Evolutionary conservation across 2,329 filamentous ascomycete genomes (phyloP).

Genomic region (Stenocarpella maydis): DNA sequence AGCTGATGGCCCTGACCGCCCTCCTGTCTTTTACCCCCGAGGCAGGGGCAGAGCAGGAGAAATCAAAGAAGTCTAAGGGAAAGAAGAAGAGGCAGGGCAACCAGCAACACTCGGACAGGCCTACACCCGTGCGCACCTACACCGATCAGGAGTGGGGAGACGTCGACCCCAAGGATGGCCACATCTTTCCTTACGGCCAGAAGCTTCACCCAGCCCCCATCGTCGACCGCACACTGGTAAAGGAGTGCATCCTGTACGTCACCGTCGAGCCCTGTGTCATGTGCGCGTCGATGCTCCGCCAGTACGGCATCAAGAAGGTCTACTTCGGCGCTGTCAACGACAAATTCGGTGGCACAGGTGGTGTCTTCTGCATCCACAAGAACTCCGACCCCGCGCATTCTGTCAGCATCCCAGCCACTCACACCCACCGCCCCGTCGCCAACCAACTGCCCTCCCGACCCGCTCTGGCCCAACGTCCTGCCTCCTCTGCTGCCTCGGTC

Average conservation of each 20-base stretch:
- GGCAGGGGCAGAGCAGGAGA: conserved; percentile 40
- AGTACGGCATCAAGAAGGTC: conserved; percentile 86
- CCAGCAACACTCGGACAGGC: conserved; percentile 39
- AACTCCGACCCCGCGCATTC: conserved; percentile 55
- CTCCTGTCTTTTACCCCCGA: conserved; percentile 55
- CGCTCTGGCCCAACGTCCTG: conserved; percentile 30
- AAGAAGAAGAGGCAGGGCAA: conserved; percentile 33
- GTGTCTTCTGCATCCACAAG: conserved; percentile 86
- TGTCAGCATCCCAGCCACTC: conserved; percentile 38
- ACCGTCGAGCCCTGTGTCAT: conserved; percentile 99
- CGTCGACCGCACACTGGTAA: conserved; percentile 73
- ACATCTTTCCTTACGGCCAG: conserved; percentile 69
- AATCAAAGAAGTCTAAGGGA: conserved; percentile 32
- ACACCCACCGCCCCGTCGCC: conserved; percentile 41
- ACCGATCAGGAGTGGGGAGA: conserved; percentile 57
- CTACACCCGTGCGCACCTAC: conserved; percentile 10
- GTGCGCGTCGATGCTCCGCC: conserved; percentile 92
- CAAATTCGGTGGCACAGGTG: conserved; percentile 94
- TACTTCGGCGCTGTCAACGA: conserved; percentile 97
- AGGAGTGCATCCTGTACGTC: conserved; percentile 83
- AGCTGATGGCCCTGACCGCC: conserved; percentile 84
- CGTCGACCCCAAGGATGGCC: conserved; percentile 62
- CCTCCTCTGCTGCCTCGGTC: conserved; percentile 30
- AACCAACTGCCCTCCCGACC: conserved; percentile 32
- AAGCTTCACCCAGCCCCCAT: conserved; percentile 62